Conservation (phyloP, 805 yeast species). For the Candida quercuum region DNA sequence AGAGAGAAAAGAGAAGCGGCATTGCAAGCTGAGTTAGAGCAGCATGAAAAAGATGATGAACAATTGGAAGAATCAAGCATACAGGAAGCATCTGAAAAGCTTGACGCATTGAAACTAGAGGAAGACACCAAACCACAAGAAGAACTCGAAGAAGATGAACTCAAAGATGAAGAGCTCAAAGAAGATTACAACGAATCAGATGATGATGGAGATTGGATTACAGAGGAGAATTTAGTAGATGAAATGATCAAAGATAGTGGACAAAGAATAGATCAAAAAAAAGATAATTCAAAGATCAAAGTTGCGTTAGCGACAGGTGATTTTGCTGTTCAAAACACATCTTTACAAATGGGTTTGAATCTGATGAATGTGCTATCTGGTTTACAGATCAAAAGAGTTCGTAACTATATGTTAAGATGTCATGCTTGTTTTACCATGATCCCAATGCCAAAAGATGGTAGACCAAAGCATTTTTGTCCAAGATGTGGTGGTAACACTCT, state of each 20-base stretch:
- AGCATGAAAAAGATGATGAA: slow-evolving; percentile 7
- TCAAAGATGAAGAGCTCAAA: slow-evolving; percentile 14
- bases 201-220: slow-evolving; percentile 91
- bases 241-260: slow-evolving; percentile 64
- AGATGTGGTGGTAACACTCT: slow-evolving; percentile 93
- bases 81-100: slow-evolving; percentile 18
- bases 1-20: slow-evolving; percentile 49
- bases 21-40: slow-evolving; percentile 23
- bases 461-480: slow-evolving; percentile 85
- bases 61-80: slow-evolving; percentile 2
- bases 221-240: slow-evolving; percentile 76
- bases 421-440: slow-evolving; percentile 90
- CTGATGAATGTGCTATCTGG: slow-evolving; percentile 84
- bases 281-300: slow-evolving; percentile 37
- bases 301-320: slow-evolving; percentile 93
- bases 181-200: slow-evolving; percentile 47
- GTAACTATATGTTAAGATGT: slow-evolving; percentile 93
- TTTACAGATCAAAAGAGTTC: slow-evolving; percentile 72
- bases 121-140: slow-evolving; percentile 2
- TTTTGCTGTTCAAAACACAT: slow-evolving; percentile 95
- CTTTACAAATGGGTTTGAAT: slow-evolving; percentile 84
- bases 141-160: no score
- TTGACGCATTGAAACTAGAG: slow-evolving; percentile 2
- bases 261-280: slow-evolving; percentile 44
- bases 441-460: slow-evolving; percentile 73